Base-by-base conservation (phyloP, 345 rosid species). In the Populus euphratica region DNA sequence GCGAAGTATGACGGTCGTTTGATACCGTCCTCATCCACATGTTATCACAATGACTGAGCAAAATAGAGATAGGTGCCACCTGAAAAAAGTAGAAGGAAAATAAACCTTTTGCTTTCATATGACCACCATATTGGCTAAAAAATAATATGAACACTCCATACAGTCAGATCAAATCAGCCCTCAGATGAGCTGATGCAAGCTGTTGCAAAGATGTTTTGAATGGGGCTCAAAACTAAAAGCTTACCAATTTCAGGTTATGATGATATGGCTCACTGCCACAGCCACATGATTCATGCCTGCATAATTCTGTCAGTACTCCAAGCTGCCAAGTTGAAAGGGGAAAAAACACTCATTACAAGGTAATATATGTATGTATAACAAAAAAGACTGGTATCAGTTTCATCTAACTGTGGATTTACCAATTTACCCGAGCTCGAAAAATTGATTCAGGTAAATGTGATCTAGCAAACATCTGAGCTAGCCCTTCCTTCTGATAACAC, bases 51-150 rank as follows among this genome's bases (percentile, higher is more conserved):
- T 86, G 85, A 71, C 81, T 75, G 74, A 92, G 77, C 76, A 93
- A 86, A 75, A 77, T 79, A 69, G 98, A 90, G 86, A 95, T 72
- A 21, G 99, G 89, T 67, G 84, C 82, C 80, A 87, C 96, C 99
- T 95, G 85, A 79, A 76, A 74, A 47, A 81, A 38, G 47, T 16
- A 33, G 38, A 39, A 10, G 27, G 38, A 71, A 54, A 31, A 36
- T 47, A 17, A 62, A 35, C 43, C 12, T 17, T 35, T 23, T 43
- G 41, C 35, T 54, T 25, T 69, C 72, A 67, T 23, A 25, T 5
- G 36, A 4, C 33, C 33, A 4, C 33, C 33, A 74, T 61, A 36
- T 10, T 8, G 5, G 27, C 64, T 36, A 68, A 31, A 2, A 5
- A 18, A 16, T 23, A 2, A 56, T 27, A 54, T 33, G 68, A 64